Percentiles rank a stretch among this genome's conserved stretches.
Evolutionary conservation across 1,284 basidiomycete genomes (phyloP).

Genomic region (Trichosporon coremiiforme): DNA sequence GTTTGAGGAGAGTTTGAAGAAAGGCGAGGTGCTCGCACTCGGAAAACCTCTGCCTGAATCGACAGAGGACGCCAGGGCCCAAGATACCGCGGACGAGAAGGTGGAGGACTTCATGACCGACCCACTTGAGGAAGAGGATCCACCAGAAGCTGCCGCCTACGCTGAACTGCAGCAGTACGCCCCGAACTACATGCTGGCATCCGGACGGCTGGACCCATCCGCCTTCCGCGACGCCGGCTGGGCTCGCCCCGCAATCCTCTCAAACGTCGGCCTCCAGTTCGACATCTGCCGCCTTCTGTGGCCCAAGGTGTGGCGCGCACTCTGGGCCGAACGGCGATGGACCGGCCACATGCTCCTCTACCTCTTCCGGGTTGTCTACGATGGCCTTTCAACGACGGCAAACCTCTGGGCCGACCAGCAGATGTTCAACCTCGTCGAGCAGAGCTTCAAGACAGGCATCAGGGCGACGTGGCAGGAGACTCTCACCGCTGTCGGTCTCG

Average conservation of each 20-base stretch:
- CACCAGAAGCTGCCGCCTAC: background rate
- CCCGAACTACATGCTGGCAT: background rate
- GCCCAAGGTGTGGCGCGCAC: constrained; percentile 6
- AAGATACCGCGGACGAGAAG: background rate
- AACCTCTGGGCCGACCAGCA: constrained; percentile 19
- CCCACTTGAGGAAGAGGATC: background rate
- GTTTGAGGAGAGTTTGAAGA: background rate
- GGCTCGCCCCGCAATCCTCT: background rate
- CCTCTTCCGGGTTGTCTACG: background rate
- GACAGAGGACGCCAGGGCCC: background rate
- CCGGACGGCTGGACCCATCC: background rate
- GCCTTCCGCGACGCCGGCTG: background rate
- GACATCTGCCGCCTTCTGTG: constrained; percentile 16
- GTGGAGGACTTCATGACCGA: background rate
- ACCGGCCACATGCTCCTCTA: constrained; percentile 9
- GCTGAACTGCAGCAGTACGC: background rate
- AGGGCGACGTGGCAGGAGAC: constrained; percentile 16
- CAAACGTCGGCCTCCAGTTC: constrained; percentile 19
- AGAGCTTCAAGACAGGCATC: background rate
- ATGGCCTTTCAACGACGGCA: constrained; percentile 9
- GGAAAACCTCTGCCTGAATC: background rate
- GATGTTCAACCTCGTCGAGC: constrained; percentile 24
- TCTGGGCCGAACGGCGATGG: background rate
- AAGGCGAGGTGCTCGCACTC: background rate
- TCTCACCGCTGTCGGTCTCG: background rate